Evolutionary conservation across 306 rosid genomes (phyloP).

Genomic region (Spatholobus suberectus): DNA sequence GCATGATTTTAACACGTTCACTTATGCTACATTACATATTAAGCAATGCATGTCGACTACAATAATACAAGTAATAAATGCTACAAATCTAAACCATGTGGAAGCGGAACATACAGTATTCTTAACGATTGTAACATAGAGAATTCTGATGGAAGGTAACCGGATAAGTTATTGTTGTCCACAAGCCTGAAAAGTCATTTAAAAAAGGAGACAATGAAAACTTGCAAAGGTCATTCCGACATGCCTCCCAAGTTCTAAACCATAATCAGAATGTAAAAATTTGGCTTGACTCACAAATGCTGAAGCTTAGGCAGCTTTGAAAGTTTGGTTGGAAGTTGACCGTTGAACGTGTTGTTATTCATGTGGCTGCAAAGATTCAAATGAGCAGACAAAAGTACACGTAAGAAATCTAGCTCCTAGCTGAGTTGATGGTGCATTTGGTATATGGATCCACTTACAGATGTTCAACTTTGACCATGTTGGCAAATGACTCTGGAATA

Average conservation of each 20-base stretch:
- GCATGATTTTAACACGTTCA: neutral
- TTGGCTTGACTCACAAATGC: constrained; percentile 63
- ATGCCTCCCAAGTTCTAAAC: neutral
- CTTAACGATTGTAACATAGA: constrained; percentile 42
- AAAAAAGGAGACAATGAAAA: constrained; percentile 20
- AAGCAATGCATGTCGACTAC: neutral
- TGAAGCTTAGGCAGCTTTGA: constrained; percentile 48
- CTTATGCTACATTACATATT: neutral
- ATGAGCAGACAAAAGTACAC: constrained; percentile 32
- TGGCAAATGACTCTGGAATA: constrained; percentile 60
- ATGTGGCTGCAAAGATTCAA: constrained; percentile 61
- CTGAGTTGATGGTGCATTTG: constrained; percentile 30
- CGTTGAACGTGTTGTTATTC: constrained; percentile 67
- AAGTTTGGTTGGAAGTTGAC: constrained; percentile 58
- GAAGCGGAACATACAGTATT: constrained; percentile 57
- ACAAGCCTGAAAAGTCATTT: constrained; percentile 59
- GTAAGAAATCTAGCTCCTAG: constrained; percentile 33
- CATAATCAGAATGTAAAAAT: constrained; percentile 13
- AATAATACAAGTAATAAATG: neutral
- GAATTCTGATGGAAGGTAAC: constrained; percentile 60
- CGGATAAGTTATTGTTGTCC: constrained; percentile 64
- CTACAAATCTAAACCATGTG: constrained; percentile 27
- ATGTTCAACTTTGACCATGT: constrained; percentile 53
- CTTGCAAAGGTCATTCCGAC: neutral
- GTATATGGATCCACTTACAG: constrained; percentile 54